A percentile compares a stretch with the other conserved stretches of the same genome.
Evolutionary conservation across 2,329 filamentous ascomycete genomes (phyloP).

Genomic region (Beauveria medogensis): DNA sequence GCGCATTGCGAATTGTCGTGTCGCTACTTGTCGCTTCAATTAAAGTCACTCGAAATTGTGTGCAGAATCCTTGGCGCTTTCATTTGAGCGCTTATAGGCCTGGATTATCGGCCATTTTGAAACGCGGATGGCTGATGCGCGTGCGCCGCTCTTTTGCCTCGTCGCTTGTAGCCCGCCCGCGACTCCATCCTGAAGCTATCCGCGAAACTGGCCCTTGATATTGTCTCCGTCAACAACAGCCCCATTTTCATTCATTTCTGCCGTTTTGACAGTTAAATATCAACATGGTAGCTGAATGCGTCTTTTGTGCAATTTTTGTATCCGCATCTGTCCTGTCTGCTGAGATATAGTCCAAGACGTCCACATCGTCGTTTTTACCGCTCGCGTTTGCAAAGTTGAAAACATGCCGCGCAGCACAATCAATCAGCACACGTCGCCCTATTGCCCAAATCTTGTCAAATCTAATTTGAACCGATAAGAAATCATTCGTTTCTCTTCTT

Average conservation of each 20-base stretch:
- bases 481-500: neutral
- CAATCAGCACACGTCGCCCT: neutral
- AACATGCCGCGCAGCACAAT: neutral
- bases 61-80: neutral
- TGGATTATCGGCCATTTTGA: neutral
- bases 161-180: neutral
- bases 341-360: neutral
- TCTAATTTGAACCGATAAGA: neutral
- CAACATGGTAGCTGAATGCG: neutral
- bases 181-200: constrained; percentile 14
- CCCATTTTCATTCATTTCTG: neutral
- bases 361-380: constrained; percentile 9
- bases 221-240: constrained; percentile 5
- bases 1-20: constrained; percentile 26
- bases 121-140: neutral
- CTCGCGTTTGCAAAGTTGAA: constrained; percentile 11
- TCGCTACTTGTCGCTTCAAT: constrained; percentile 5
- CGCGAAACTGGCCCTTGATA: constrained; percentile 7
- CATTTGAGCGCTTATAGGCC: constrained; percentile 11
- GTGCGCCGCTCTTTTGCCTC: neutral
- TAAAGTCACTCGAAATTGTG: neutral
- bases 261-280: neutral
- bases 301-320: constrained; percentile 1
- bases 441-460: neutral
- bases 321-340: neutral